Evolutionary conservation across 129 eudicot species (phyloP), one percentile per base, ranked within the genome.

Genomic region (Scalesia atractyloides): DNA sequence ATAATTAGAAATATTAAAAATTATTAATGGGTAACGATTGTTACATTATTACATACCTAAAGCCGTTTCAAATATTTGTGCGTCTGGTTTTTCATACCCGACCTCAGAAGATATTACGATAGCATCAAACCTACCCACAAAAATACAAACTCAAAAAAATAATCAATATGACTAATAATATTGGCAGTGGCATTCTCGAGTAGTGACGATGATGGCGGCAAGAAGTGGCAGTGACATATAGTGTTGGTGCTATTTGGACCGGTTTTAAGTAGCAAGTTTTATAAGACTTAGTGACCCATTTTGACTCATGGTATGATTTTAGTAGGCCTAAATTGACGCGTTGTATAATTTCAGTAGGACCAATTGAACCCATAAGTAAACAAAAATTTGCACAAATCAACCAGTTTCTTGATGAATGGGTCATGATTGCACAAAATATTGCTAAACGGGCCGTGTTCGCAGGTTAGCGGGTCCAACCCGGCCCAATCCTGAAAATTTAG

Each of bases 1-100:
- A 58, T 53, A 14, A 58, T 13, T 63, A 46, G 13, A 46, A 61
- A 76, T 60, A 76, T 26, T 7, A n/a, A 30, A 46, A 41, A 18
- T 54, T 39, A 54, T 66, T 30, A 54, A 54, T 10, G 24, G 36
- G 17, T 16, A 52, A 43, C 13, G 22, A n/a, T 44, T 69, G 46
- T 48, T 59, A 51, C 34, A 30, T 30, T 64, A 48, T 84, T 52
- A 46, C 76, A 53, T 86, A 94, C 97, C 97, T 76, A 94, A 83
- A 63, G 97, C 97, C 33, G 86, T 78, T 82, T 76, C 64, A 69
- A 94, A 94, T 81, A 94, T 94, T 76, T 79, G 78, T 71, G 84
- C 88, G 74, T 90, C 96, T 49, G 99, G 99, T 73, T 94, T 94
- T 74, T 94, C 99, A 77, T 70, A 86, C 76, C 97, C 99, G 48